phyloP scores from a whole-genome alignment of 2,329 filamentous ascomycete species.

The Microsporum audouinii region DNA sequence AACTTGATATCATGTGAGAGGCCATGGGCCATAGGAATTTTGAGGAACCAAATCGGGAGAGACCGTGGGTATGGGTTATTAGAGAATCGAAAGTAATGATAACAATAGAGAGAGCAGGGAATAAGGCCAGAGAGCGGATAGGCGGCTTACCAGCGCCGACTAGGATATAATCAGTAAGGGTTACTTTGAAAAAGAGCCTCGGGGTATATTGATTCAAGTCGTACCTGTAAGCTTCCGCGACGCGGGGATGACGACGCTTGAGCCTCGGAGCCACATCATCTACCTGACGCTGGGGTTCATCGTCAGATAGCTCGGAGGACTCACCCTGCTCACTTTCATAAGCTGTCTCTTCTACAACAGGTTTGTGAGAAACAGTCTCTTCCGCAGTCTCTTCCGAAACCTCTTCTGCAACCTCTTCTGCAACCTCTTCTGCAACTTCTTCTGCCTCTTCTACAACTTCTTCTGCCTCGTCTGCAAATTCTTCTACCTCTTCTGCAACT shows the following conservation, averaged over 20 bases:
- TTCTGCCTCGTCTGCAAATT: too few relatives aligned
- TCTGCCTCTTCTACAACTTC: too few relatives aligned
- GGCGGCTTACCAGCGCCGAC: constrained; percentile 32
- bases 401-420: too few relatives aligned
- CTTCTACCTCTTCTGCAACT: too few relatives aligned
- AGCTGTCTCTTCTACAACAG: not conserved
- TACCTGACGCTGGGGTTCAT: constrained; percentile 22
- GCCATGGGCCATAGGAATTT: not conserved
- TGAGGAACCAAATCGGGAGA: not conserved
- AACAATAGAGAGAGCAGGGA: not conserved
- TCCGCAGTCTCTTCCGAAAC: constrained; percentile 6
- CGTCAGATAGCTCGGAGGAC: constrained; percentile 15
- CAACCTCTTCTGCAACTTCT: too few relatives aligned
- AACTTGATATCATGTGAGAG: constrained; percentile 1
- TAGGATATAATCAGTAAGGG: constrained; percentile 15
- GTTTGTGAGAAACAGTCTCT: constrained; percentile 15
- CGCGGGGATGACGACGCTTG: constrained; percentile 30
- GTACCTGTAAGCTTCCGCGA: constrained; percentile 32
- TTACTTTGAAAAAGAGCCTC: not conserved
- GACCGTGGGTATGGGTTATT: not conserved
- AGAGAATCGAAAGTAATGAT: not conserved
- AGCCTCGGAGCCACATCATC: constrained; percentile 24
- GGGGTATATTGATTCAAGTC: constrained; percentile 10
- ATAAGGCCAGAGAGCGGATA: not conserved
- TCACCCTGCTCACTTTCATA: constrained; percentile 6